Evolutionary conservation across 2,329 filamentous ascomycete genomes (phyloP), one percentile per base, ranked within the genome.

Genomic region (Cladophialophora bantiana): DNA sequence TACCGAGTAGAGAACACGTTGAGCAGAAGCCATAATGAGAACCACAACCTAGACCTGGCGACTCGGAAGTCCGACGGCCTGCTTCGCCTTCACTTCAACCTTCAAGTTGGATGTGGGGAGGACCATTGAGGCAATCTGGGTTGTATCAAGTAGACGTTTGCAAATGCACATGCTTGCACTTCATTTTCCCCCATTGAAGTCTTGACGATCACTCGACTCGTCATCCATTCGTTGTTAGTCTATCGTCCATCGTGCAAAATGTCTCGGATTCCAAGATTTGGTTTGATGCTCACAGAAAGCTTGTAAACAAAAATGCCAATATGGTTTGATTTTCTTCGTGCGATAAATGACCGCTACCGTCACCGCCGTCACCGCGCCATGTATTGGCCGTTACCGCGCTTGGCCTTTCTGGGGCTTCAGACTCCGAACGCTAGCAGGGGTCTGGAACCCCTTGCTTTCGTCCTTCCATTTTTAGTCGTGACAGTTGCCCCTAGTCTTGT

Each of bases 381-480:
- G 59, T 61, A 40, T 50, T 9, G 35, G 15, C 9, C 18, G 15
- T 36, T 54, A 40, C 45, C 4, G 13, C 18, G 26, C 26, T 45
- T 61, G 53, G 18, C 59, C 48, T n/a, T 26, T 40, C 26, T 12
- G n/a, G 42, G 59, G 0, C 34, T 12, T 4, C 7, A n/a, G 10
- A n/a, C 32, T 64, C 62, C 62, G 62, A 64, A 35, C 54, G 45
- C 62, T 64, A 64, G 62, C 50, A 62, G 45, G 59, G 48, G 38
- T 26, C 3, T 18, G 18, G 55, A 3, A 26, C 26, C 26, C 26
- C 26, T 26, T 26, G 26, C 55, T 40, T n/a, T 55, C 31, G 26
- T 36, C 12, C 26, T 20, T 34, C 60, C 60, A 62, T 38, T 62
- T 62, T 58, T 64, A 58, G 61, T 32, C 34, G 13, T 18, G n/a